phyloP scores from a whole-genome alignment of 345 rosid species.

The Iberis pinnata region DNA sequence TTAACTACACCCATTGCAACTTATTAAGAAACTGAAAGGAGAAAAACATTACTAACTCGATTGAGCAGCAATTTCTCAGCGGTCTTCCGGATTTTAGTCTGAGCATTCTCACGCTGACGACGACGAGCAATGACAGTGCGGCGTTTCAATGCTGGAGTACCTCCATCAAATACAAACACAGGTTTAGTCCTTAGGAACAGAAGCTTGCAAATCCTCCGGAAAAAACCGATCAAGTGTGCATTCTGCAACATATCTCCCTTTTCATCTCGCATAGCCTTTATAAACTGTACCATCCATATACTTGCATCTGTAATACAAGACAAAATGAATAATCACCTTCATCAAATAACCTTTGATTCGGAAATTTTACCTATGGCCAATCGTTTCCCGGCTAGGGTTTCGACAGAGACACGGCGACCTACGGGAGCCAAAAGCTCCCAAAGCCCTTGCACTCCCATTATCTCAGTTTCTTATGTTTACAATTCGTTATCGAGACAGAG shows the following conservation, averaged over 20 bases:
- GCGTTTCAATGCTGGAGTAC: slow-evolving; percentile 81
- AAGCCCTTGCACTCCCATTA: slow-evolving; percentile 24
- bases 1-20: not conserved
- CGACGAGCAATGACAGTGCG: slow-evolving; percentile 90
- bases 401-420: slow-evolving; percentile 95
- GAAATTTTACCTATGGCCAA: slow-evolving; percentile 61
- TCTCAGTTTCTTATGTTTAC: not conserved
- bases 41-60: slow-evolving; percentile 36
- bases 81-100: slow-evolving; percentile 80
- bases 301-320: slow-evolving; percentile 57
- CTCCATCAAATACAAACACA: slow-evolving; percentile 91
- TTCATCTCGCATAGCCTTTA: slow-evolving; percentile 97
- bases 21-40: not conserved
- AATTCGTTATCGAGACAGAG: no score
- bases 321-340: not conserved
- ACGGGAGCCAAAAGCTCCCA: slow-evolving; percentile 82
- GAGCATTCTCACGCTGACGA: slow-evolving; percentile 86
- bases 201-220: slow-evolving; percentile 88
- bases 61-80: slow-evolving; percentile 91
- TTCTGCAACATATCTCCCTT: slow-evolving; percentile 87
- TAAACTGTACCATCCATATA: slow-evolving; percentile 95
- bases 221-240: slow-evolving; percentile 87
- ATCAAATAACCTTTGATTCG: not conserved
- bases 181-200: slow-evolving; percentile 75
- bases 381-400: slow-evolving; percentile 77